phyloP scores from a whole-genome alignment of 73 alveolate genomes.

The Paramecium caudatum region DNA sequence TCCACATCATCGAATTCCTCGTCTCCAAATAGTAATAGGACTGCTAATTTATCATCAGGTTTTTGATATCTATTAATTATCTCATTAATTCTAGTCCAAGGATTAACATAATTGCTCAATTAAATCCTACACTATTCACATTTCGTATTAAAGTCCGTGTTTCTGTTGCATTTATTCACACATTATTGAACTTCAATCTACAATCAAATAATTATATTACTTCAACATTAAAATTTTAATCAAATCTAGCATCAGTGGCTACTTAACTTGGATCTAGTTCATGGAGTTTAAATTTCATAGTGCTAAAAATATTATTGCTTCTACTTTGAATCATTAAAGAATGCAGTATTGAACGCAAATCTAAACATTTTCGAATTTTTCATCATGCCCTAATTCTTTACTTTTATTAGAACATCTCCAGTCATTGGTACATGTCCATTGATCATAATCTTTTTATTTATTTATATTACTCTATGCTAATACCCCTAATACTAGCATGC shows the following conservation, averaged over 20 bases:
- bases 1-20: conserved; percentile 36
- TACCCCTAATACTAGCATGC: conserved; percentile 38
- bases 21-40: background rate
- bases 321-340: conserved; percentile 73
- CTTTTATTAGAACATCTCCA: conserved; percentile 59
- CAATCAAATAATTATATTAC: background rate
- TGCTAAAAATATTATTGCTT: background rate
- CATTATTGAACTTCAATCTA: background rate
- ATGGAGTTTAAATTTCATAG: background rate
- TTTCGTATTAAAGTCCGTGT: background rate
- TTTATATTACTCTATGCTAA: background rate
- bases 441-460: no score
- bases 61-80: background rate
- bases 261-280: conserved; percentile 81
- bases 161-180: background rate
- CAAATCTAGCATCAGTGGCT: conserved; percentile 70
- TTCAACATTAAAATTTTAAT: conserved; percentile 66
- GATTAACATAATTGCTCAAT: background rate
- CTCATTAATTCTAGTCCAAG: conserved; percentile 7
- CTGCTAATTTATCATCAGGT: background rate
- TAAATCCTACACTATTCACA: background rate
- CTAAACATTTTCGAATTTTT: conserved; percentile 77
- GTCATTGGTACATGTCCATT: conserved; percentile 9
- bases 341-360: conserved; percentile 82
- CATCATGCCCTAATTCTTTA: conserved; percentile 64